phyloP scores from a whole-genome alignment of 2,329 filamentous ascomycete genomes.

The Akanthomyces dipterigenus region DNA sequence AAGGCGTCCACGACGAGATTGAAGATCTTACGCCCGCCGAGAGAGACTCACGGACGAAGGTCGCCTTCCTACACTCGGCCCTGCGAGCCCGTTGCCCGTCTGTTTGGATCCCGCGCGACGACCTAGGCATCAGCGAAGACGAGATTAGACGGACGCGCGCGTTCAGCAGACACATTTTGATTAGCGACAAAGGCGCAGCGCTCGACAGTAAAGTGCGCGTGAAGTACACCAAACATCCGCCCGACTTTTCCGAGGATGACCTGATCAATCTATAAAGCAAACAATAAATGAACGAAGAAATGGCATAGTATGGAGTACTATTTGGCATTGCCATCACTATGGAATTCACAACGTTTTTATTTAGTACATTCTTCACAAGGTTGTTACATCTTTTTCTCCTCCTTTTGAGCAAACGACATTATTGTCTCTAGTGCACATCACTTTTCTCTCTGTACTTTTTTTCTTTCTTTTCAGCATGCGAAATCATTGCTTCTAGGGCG shows the following conservation, averaged over 20 bases:
- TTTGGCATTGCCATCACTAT: not conserved
- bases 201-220: conserved; percentile 78
- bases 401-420: too few relatives aligned
- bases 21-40: conserved; percentile 90
- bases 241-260: conserved; percentile 84
- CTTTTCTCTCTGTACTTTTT: not conserved
- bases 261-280: conserved; percentile 63
- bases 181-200: conserved; percentile 87
- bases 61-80: conserved; percentile 87
- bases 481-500: not conserved
- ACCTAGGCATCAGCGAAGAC: conserved; percentile 84
- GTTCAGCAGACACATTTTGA: conserved; percentile 78
- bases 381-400: too few relatives aligned
- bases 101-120: conserved; percentile 90
- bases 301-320: not conserved
- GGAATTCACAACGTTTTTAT: too few relatives aligned
- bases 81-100: conserved; percentile 77
- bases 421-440: not conserved
- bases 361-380: too few relatives aligned
- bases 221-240: conserved; percentile 77
- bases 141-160: conserved; percentile 73
- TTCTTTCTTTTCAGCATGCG: not conserved
- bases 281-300: conserved; percentile 5
- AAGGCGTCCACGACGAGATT: conserved; percentile 83
- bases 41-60: conserved; percentile 74